Evolutionary conservation across 2,329 filamentous ascomycete genomes (phyloP).

Genomic region (Oidium heveae): DNA sequence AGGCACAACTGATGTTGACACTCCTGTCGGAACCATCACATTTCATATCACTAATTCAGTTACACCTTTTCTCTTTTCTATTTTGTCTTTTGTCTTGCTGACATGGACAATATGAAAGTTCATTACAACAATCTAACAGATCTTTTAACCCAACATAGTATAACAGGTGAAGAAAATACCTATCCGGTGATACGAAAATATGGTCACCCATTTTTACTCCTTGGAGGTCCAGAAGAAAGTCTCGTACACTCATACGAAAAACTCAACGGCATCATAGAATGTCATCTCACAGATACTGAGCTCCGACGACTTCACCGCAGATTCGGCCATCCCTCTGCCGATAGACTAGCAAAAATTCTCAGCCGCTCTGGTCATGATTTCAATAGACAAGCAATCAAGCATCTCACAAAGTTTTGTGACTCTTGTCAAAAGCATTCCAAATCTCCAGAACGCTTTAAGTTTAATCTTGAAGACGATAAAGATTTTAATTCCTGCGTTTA

Average conservation of each 20-base stretch:
- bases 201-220: not conserved
- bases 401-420: not conserved
- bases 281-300: not conserved
- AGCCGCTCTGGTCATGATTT: not conserved
- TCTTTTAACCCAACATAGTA: not conserved
- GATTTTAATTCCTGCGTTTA: slow-evolving; percentile 1
- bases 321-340: not conserved
- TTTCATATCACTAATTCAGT: not conserved
- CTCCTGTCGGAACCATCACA: not conserved
- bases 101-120: not conserved
- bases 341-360: not conserved
- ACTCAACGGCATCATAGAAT: not conserved
- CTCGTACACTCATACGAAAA: not conserved
- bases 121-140: not conserved
- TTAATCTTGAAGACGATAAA: not conserved
- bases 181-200: not conserved
- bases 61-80: not conserved
- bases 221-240: not conserved
- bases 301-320: not conserved
- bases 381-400: not conserved
- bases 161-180: not conserved
- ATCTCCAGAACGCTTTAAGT: not conserved
- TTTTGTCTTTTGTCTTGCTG: not conserved
- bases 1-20: not conserved
- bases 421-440: not conserved